Base-by-base conservation (phyloP, 148 eudicot species). In the Silene conica region DNA sequence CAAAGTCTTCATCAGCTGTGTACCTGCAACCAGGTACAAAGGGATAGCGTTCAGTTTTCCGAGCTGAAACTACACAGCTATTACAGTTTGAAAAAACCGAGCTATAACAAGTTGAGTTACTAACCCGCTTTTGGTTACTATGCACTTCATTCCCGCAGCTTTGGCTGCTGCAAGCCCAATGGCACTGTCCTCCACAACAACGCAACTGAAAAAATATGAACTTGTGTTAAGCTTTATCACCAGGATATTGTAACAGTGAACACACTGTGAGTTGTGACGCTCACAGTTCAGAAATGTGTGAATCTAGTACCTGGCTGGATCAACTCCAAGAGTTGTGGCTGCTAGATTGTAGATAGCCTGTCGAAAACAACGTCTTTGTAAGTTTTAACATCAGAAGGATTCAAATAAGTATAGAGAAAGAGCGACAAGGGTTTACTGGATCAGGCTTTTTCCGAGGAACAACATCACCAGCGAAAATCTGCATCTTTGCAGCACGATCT, bases 381-480 rank as follows among this genome's bases (percentile, higher is more conserved):
- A 38, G 43, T 38, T 38, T 38, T 38, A 7, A 7, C 43, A 38
- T 38, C 0, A 38, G 43, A 38, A 6, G 43, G 23, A 22, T 21
- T 63, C 9, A 28, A 43, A 28, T 63, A 26, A 23, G 5, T 14
- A 63, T 11, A 63, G 67, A 2, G 7, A 65, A 3, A 8, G 55
- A 50, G 13, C 71, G 2, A 54, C 5, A 55, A 73, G 66, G 63
- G 12, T 54, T 81, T 90, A 95, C 99, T 1, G 97, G 99, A 80
- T 95, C 99, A 46, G 97, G 99, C 85, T 95, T 95, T 86, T 95
- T 95, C 68, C 87, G 86, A 63, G 97, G 99, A 80, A 95, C 99
- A 41, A 95, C 96, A 74, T 95, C 99, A 71, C 99, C 99, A 0
- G 99, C 99, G 77, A 84, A 95, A 68, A 95, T 92, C 81, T 83